Base-by-base conservation (phyloP, 2,329 filamentous ascomycete species). In the Zymoseptoria tritici region DNA sequence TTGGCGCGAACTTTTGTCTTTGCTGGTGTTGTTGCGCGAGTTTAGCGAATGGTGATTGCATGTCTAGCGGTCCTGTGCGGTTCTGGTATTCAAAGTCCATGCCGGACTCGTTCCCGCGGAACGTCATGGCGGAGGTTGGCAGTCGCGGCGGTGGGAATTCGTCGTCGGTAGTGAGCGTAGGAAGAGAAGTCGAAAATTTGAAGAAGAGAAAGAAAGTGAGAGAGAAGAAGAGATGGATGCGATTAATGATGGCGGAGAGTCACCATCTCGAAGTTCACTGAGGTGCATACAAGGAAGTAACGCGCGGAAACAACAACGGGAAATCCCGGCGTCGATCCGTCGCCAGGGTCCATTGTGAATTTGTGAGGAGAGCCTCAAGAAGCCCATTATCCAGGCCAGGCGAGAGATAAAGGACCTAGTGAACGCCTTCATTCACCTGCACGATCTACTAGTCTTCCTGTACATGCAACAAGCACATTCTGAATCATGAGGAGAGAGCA, bases 1-100 rank as follows among this genome's bases (percentile, higher is more conserved):
- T 46, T 13, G 36, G 36, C 36, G 36, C 36, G 36, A 46, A 46
- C 7, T n/a, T 46, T 7, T 52, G 36, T 13, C 36, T 4, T 16
- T 46, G 36, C 36, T 46, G 36, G 36, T 46, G 36, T 36, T 24
- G 51, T 53, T 76, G 68, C 66, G 68, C 69, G 49, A 74, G 42
- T 55, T 71, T 67, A 21, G 71, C 71, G 62, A 81, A 83, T 1
- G 80, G 79, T 49, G 80, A 82, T 54, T 71, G 72, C 26, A 69
- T 67, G 67, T 81, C 78, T 2, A 79, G 63, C 4, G 77, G 77
- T 21, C 78, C 79, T 2, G 69, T 74, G 29, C 73, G 67, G 64
- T 81, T 81, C 57, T 79, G 70, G 66, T 74, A 83, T 66, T 81
- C 75, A 70, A 80, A 83, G 70, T 83, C 81, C 81, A 83, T 83